These are phyloP conservation scores for Neurospora cerealis DNA, from an alignment of 495 filamentous ascomycete genomes.

Conservation along the genomic window DNA sequence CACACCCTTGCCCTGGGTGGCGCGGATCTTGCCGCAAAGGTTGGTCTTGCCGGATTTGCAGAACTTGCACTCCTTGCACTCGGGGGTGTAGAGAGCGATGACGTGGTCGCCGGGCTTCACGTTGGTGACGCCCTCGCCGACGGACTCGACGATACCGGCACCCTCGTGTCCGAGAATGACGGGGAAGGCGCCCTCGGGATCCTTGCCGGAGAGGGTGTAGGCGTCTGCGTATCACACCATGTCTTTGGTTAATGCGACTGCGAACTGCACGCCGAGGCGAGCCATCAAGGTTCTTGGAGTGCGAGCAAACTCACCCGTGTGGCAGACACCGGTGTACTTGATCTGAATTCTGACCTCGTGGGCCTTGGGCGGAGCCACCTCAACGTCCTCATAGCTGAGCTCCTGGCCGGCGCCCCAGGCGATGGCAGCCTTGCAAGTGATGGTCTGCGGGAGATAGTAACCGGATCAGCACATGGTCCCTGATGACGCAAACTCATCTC, in stretches of 20 bases:
- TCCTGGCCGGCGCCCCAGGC: slow-evolving; percentile 93
- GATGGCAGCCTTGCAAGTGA: slow-evolving; percentile 72
- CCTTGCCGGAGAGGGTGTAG: slow-evolving; percentile 96
- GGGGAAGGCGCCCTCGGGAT: slow-evolving; percentile 96
- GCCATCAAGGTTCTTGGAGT: slow-evolving; percentile 3
- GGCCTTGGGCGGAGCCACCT: slow-evolving; percentile 84
- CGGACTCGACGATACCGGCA: slow-evolving; percentile 91
- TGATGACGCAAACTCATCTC: background rate
- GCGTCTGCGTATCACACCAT: slow-evolving; percentile 51
- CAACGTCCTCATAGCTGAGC: slow-evolving; percentile 79
- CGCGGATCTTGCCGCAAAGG: slow-evolving; percentile 97
- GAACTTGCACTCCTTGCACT: slow-evolving; percentile 98
- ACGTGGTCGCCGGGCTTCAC: slow-evolving; percentile 92
- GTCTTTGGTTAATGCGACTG: background rate
- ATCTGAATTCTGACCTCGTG: slow-evolving; percentile 96
- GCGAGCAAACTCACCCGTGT: slow-evolving; percentile 58
- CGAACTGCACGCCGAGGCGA: background rate
- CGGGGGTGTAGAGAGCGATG: slow-evolving; percentile 93
- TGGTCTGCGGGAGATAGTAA: slow-evolving; percentile 26
- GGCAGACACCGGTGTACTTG: slow-evolving; percentile 94
- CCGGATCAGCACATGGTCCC: background rate
- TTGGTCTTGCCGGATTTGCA: slow-evolving; percentile 99
- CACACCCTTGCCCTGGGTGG: slow-evolving; percentile 89
- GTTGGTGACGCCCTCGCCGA: slow-evolving; percentile 88
- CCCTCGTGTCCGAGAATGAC: slow-evolving; percentile 95